These are phyloP conservation scores for Fusarium floridanum DNA, from an alignment of 2,329 filamentous ascomycete genomes.

Conservation along the genomic window DNA sequence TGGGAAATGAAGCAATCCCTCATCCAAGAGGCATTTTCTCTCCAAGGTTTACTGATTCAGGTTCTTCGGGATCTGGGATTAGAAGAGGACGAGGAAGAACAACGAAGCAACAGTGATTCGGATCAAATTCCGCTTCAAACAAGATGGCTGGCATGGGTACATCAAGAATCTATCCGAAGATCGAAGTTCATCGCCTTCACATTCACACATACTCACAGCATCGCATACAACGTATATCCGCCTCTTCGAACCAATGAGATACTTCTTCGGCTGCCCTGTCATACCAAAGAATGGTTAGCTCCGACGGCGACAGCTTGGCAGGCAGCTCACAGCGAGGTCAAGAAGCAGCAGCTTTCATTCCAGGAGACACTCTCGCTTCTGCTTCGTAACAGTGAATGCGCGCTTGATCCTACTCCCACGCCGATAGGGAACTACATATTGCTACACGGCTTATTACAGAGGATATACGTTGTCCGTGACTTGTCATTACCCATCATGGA, in stretches of 20 bases:
- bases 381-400: constrained; percentile 45
- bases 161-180: constrained; percentile 50
- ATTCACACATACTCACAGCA: constrained; percentile 55
- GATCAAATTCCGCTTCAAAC: neutral
- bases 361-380: constrained; percentile 53
- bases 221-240: constrained; percentile 56
- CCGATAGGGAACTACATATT: constrained; percentile 55
- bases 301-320: constrained; percentile 35
- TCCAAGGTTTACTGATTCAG: constrained; percentile 52
- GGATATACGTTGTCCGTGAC: constrained; percentile 55
- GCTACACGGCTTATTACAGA: constrained; percentile 53
- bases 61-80: constrained; percentile 52
- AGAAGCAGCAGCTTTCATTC: constrained; percentile 52
- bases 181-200: constrained; percentile 55
- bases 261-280: constrained; percentile 51
- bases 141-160: constrained; percentile 50
- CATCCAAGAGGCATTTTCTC: constrained; percentile 51
- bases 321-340: constrained; percentile 32
- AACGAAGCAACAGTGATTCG: neutral
- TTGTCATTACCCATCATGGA: constrained; percentile 52
- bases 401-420: constrained; percentile 50
- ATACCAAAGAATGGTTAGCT: constrained; percentile 55
- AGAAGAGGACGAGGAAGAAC: constrained; percentile 35
- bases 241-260: constrained; percentile 54
- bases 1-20: constrained; percentile 52